These are phyloP conservation scores for Rauvolfia tetraphylla DNA, from an alignment of 257 asterid genomes.

Conservation along the genomic window DNA sequence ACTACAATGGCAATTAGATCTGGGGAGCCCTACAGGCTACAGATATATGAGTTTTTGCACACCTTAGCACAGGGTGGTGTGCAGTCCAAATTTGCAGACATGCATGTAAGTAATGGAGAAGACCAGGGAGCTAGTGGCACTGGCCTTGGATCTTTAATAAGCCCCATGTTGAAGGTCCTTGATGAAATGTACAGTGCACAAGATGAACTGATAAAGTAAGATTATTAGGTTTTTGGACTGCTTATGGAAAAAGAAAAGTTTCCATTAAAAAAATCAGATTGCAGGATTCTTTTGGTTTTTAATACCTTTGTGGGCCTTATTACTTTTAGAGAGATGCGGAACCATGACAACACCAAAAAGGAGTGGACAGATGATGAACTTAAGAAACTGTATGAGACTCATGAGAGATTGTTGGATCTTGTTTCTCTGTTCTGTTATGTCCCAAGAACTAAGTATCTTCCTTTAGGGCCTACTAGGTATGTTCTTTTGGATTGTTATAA, in stretches of 20 bases:
- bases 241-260: conserved; percentile 6
- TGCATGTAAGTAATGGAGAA: conserved; percentile 98
- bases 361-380: conserved; percentile 99
- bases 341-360: conserved; percentile 95
- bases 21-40: conserved; percentile 99
- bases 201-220: conserved; percentile 97
- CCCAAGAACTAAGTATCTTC: conserved; percentile 94
- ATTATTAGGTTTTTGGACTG: conserved; percentile 8
- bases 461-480: conserved; percentile 97
- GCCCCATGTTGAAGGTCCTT: conserved; percentile 92
- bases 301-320: conserved; percentile 24
- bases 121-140: conserved; percentile 99
- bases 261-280: conserved; percentile 17
- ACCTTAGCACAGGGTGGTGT: conserved; percentile 96
- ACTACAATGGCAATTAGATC: conserved; percentile 97
- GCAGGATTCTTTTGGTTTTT: conserved; percentile 11
- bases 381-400: conserved; percentile 92
- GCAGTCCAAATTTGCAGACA: conserved; percentile 96
- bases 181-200: conserved; percentile 95
- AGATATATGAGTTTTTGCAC: conserved; percentile 91
- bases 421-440: conserved; percentile 92
- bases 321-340: conserved; percentile 84
- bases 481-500: background rate
- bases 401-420: conserved; percentile 87
- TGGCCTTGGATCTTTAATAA: conserved; percentile 94